Evolutionary conservation across 805 yeast genomes (phyloP), one percentile per base, ranked within the genome.

Genomic region (Saturnispora galanensis): DNA sequence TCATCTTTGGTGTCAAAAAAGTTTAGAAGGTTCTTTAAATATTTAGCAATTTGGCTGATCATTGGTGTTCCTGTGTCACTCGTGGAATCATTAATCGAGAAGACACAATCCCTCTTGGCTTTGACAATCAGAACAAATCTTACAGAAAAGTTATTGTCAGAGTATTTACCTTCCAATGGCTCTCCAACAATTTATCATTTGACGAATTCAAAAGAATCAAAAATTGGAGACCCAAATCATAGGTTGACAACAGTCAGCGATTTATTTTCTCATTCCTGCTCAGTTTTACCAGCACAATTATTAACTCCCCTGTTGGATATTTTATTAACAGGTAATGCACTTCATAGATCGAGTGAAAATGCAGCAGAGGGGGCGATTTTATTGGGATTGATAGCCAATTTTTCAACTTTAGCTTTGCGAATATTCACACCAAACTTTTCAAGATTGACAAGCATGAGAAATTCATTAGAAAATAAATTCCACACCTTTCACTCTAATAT

Each of bases 391-490:
- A 68, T 89, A 44, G 87, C 94, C 3, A 93, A 86, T 57, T 63
- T 81, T 31, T 85, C 96, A 31, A 86, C 95, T 3, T 70, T 79
- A 26, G 66, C 83, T 34, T 66, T 89, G 53, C 73, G 81, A 52
- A 67, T 84, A 42, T 76, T 88, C 53, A 85, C 95, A 3, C 97
- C 97, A 15, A 93, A 93, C 40, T 89, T 89, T 57, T 89, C 95
- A 12, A 82, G 74, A 56, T 68, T 85, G 39, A 83, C 93, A 1
- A 72, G 84, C 42, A 79, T 78, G 47, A 79, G 79, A 55, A 88
- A 95, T 13, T 74, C 77, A 39, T 68, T 87, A 42, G 97, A 89
- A 61, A 94, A 95, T 48, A 81, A 82, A 56, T 81, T 87, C 54
- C 77, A 95, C 52, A 74, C 83, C 13, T 73, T 82, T 21, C 97